These are phyloP conservation scores for Aschersonia sp. DNA, from an alignment of 2,329 filamentous ascomycete genomes.

Conservation along the genomic window DNA sequence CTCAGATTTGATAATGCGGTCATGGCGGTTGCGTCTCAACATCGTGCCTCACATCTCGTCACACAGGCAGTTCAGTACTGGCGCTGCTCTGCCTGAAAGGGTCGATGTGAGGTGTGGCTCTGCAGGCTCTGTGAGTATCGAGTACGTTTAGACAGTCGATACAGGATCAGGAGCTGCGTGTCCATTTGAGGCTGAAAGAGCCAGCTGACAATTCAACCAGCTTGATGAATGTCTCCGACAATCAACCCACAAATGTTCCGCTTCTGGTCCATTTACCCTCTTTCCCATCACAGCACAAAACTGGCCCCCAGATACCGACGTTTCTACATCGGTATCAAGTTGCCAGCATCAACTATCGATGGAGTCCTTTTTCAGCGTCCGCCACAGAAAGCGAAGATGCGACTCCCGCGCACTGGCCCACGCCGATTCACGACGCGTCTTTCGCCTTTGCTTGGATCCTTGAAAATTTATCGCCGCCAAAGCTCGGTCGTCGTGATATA, in stretches of 20 bases:
- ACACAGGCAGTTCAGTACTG: constrained; percentile 5
- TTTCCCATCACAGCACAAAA: constrained; percentile 17
- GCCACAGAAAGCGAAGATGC: constrained; percentile 4
- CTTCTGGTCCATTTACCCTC: constrained; percentile 43
- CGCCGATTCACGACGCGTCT: constrained; percentile 39
- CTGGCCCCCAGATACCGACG: constrained; percentile 18
- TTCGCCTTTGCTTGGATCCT: constrained; percentile 40
- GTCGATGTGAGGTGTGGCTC: constrained; percentile 33
- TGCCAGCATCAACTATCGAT: constrained; percentile 46
- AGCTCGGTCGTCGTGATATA: constrained; percentile 19
- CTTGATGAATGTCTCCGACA: constrained; percentile 30
- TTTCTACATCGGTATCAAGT: constrained; percentile 30
- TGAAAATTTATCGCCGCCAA: constrained; percentile 24
- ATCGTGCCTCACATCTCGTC: background rate
- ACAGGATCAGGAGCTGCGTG: background rate
- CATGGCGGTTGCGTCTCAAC: background rate
- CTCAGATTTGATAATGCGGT: background rate
- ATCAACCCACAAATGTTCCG: constrained; percentile 19
- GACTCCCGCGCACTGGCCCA: constrained; percentile 33
- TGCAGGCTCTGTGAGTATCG: constrained; percentile 32
- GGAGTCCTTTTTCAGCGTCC: constrained; percentile 19
- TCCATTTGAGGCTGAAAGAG: background rate
- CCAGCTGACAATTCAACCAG: background rate
- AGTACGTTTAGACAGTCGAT: constrained; percentile 21
- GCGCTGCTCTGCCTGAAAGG: constrained; percentile 15